Evolutionary conservation across 1,284 basidiomycete genomes (phyloP).

Genomic region (Puccinia hordei): DNA sequence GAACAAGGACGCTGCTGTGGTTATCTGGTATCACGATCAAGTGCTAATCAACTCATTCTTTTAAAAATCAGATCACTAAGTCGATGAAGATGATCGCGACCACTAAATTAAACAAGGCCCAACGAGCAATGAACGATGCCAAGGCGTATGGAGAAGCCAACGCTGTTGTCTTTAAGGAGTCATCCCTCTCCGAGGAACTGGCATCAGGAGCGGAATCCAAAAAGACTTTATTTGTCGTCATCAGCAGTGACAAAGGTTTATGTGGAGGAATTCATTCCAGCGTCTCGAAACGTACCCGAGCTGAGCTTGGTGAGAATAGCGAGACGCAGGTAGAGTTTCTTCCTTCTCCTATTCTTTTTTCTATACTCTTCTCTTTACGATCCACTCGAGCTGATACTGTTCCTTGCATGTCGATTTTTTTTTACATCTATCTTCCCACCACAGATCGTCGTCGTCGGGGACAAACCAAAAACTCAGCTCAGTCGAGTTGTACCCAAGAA

Average conservation of each 20-base stretch:
- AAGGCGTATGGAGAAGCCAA: conserved; percentile 94
- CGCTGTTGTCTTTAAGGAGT: conserved; percentile 54
- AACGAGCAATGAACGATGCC: conserved; percentile 88
- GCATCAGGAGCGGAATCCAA: conserved; percentile 57
- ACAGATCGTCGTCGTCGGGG: conserved; percentile 70
- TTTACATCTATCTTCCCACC: neutral
- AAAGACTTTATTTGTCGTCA: conserved; percentile 73
- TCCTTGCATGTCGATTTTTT: conserved; percentile 63
- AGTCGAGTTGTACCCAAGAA: conserved; percentile 69
- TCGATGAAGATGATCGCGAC: conserved; percentile 99
- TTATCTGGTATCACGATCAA: neutral
- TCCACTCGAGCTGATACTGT: conserved; percentile 62
- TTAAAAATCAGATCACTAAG: conserved; percentile 61
- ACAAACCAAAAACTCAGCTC: conserved; percentile 96
- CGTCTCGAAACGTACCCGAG: conserved; percentile 83
- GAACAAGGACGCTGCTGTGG: neutral
- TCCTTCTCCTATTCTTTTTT: neutral
- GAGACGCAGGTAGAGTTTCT: conserved; percentile 44
- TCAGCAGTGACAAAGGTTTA: conserved; percentile 98
- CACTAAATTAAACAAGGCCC: conserved; percentile 92
- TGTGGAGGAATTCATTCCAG: conserved; percentile 99
- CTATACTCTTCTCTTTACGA: neutral
- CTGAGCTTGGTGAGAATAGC: conserved; percentile 60
- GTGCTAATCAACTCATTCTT: neutral
- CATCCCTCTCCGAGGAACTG: conserved; percentile 31